Conservation (phyloP, 2,329 filamentous ascomycete genomes). For the Trichoderma endophyticum region DNA sequence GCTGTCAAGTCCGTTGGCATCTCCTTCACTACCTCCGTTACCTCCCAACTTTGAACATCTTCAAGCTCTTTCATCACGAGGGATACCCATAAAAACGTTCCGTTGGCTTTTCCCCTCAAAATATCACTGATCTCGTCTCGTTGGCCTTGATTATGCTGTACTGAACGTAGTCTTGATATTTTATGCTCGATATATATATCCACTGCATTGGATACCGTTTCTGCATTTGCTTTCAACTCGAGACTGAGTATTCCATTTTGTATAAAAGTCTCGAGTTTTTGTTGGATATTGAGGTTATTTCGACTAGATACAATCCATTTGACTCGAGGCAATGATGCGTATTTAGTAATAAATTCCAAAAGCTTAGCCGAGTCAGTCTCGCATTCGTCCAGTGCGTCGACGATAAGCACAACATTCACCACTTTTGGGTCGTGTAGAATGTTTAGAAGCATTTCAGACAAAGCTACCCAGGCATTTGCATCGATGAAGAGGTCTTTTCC, state of each 20-base stretch:
- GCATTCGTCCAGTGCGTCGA: conserved; percentile 47
- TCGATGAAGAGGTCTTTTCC: not conserved
- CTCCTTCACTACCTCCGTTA: not conserved
- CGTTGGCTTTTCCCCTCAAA: not conserved
- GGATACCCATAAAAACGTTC: not conserved
- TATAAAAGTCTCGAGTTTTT: not conserved
- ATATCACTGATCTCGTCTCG: not conserved
- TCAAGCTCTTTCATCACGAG: not conserved
- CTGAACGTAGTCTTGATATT: not conserved
- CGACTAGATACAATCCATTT: conserved; percentile 47
- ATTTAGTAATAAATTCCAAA: conserved; percentile 32
- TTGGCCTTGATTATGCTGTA: not conserved
- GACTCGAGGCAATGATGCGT: conserved; percentile 4
- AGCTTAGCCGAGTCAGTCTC: conserved; percentile 32
- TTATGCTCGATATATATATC: not conserved
- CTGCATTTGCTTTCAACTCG: not conserved
- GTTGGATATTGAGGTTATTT: conserved; percentile 25
- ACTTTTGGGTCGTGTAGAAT: not conserved
- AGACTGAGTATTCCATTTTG: not conserved
- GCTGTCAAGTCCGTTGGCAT: not conserved
- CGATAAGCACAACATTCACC: conserved; percentile 27
- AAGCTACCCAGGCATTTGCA: not conserved
- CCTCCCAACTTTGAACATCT: not conserved
- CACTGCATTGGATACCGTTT: not conserved
- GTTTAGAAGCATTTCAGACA: not conserved